Evolutionary conservation across 352 stramenopile species (phyloP).

Genomic region (Pythium volutum): DNA sequence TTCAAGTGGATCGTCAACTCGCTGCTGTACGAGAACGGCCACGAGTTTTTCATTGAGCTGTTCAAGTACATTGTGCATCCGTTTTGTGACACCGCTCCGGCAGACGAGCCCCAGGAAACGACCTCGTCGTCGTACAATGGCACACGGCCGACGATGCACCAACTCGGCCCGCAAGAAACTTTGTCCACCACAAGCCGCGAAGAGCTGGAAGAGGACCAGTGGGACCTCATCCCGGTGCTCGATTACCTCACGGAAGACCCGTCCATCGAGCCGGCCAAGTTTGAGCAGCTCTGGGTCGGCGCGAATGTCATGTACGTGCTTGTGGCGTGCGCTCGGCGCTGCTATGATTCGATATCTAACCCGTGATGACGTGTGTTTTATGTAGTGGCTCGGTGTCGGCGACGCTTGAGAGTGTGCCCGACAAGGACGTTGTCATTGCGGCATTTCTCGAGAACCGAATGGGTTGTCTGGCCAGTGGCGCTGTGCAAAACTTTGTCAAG

Average conservation of each 20-base stretch:
- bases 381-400: constrained; percentile 52
- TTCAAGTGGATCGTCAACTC: constrained; percentile 90
- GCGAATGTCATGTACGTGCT: constrained; percentile 69
- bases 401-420: constrained; percentile 47
- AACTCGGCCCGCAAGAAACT: constrained; percentile 14
- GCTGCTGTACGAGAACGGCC: constrained; percentile 80
- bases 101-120: constrained; percentile 6
- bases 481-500: constrained; percentile 70
- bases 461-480: constrained; percentile 76
- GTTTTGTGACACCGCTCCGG: constrained; percentile 36
- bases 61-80: constrained; percentile 68
- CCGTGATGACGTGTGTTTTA: constrained; percentile 18
- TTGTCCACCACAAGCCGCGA: constrained; percentile 27
- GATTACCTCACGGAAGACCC: constrained; percentile 67
- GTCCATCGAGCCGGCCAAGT: constrained; percentile 66
- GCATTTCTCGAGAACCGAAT: constrained; percentile 66
- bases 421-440: constrained; percentile 76
- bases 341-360: not conserved
- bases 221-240: constrained; percentile 51
- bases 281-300: constrained; percentile 76
- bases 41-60: constrained; percentile 79
- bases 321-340: not conserved
- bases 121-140: constrained; percentile 13
- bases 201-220: constrained; percentile 31
- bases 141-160: constrained; percentile 17